phyloP scores from a whole-genome alignment of 306 rosid species.

The Cicer pinnatifidum region DNA sequence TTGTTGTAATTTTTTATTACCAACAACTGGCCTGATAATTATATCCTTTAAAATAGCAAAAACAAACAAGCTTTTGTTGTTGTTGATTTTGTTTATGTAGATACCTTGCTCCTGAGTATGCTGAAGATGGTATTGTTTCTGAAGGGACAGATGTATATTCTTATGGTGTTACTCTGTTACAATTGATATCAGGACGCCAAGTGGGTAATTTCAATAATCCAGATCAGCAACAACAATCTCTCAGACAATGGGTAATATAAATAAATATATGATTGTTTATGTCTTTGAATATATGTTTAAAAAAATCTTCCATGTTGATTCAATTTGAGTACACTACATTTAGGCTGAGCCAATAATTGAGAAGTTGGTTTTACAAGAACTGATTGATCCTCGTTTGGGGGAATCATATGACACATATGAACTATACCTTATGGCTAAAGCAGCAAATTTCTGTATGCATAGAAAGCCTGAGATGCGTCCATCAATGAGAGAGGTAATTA shows the following conservation, averaged over 20 bases:
- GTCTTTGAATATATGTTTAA: no score
- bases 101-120: constrained; percentile 86
- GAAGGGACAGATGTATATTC: constrained; percentile 74
- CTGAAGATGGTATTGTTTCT: constrained; percentile 73
- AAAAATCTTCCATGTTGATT: no score
- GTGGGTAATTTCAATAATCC: constrained; percentile 48
- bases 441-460: constrained; percentile 69
- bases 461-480: constrained; percentile 72
- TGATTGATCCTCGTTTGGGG: constrained; percentile 70
- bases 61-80: neutral
- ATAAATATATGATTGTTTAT: neutral
- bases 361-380: constrained; percentile 68
- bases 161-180: constrained; percentile 70
- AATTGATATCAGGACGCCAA: constrained; percentile 73
- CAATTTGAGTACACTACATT: constrained; percentile 16
- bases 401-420: constrained; percentile 64
- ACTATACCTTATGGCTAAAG: constrained; percentile 73
- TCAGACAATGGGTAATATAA: constrained; percentile 75
- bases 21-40: neutral
- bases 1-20: neutral
- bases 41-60: neutral
- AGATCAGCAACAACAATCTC: constrained; percentile 52
- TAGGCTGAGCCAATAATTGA: constrained; percentile 73
- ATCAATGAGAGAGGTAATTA: constrained; percentile 70
- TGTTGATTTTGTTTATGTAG: constrained; percentile 47